phyloP scores from a whole-genome alignment of 805 yeast species.

The Monosporozyma aerobia region DNA sequence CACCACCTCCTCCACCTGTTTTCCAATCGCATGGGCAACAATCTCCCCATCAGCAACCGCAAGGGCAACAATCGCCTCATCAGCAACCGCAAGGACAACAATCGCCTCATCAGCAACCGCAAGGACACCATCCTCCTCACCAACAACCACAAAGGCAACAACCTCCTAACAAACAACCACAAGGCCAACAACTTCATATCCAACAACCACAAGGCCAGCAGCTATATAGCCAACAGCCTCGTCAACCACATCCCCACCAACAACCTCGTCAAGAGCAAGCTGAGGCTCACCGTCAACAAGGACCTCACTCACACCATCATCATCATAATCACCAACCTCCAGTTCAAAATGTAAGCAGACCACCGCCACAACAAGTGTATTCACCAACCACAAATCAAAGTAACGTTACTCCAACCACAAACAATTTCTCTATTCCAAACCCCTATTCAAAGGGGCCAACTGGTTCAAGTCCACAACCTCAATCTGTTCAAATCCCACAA shows the following conservation, averaged over 20 bases:
- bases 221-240: neutral
- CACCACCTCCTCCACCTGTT: constrained; percentile 1
- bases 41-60: neutral
- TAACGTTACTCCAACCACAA: neutral
- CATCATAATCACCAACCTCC: neutral
- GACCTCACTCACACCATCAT: neutral
- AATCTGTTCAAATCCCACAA: neutral
- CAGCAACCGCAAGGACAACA: neutral
- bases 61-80: neutral
- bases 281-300: neutral
- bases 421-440: neutral
- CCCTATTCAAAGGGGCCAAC: neutral
- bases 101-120: neutral
- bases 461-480: neutral
- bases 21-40: neutral
- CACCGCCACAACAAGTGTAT: constrained; percentile 1
- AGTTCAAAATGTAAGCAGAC: neutral
- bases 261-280: neutral
- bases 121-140: neutral
- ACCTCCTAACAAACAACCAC: neutral
- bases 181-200: neutral
- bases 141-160: neutral
- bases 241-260: neutral
- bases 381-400: neutral
- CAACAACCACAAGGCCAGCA: neutral